These are phyloP conservation scores for Jimgerdemannia lactiflua DNA, from an alignment of 192 early-diverging fungal genomes.

Conservation along the genomic window DNA sequence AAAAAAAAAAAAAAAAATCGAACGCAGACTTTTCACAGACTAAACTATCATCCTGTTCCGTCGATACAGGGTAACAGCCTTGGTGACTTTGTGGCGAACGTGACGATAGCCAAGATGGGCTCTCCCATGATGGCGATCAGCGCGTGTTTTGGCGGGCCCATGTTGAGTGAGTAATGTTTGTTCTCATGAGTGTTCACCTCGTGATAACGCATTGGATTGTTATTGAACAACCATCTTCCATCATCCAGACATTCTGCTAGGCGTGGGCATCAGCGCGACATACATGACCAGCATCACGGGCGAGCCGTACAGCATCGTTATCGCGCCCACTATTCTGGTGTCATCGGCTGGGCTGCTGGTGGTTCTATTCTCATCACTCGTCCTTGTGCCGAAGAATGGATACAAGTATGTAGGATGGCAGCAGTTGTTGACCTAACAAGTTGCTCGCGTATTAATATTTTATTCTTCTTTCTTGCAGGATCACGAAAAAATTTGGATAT, in stretches of 20 bases:
- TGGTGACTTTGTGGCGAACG: slow-evolving; percentile 91
- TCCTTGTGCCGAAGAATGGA: slow-evolving; percentile 57
- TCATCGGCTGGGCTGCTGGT: slow-evolving; percentile 67
- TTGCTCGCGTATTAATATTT: neutral
- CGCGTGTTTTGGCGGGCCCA: slow-evolving; percentile 91
- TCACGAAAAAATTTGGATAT: neutral
- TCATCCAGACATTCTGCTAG: slow-evolving; percentile 70
- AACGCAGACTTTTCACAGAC: neutral
- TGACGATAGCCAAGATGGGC: slow-evolving; percentile 88
- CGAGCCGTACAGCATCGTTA: slow-evolving; percentile 49
- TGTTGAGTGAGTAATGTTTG: slow-evolving; percentile 64
- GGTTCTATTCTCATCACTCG: slow-evolving; percentile 51
- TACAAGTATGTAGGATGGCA: slow-evolving; percentile 26
- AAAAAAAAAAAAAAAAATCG: neutral
- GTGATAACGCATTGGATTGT: neutral
- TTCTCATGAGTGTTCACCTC: slow-evolving; percentile 8
- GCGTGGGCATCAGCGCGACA: slow-evolving; percentile 76
- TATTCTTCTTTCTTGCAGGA: neutral
- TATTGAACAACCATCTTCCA: neutral
- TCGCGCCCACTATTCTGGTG: slow-evolving; percentile 67
- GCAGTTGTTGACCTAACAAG: too few relatives aligned
- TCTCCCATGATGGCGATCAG: slow-evolving; percentile 93
- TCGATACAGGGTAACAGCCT: slow-evolving; percentile 67
- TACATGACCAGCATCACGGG: slow-evolving; percentile 48
- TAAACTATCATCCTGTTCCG: neutral